These are phyloP conservation scores for Sclerotinia nivalis DNA, from an alignment of 2,329 filamentous ascomycete species.

Conservation along the genomic window DNA sequence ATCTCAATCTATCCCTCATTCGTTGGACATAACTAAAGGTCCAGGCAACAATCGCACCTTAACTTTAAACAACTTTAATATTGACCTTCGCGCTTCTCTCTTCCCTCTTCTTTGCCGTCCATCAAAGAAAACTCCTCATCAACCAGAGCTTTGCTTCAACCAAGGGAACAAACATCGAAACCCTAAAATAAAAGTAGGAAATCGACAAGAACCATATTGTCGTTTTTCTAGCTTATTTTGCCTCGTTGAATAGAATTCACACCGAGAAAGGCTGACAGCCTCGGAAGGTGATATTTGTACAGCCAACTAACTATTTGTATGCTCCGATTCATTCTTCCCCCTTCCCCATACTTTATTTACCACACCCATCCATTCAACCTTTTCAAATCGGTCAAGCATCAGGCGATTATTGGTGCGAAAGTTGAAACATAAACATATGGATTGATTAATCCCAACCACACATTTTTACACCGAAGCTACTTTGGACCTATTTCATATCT, in stretches of 20 bases:
- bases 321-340: not conserved
- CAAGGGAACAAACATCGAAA: not conserved
- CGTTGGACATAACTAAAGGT: not conserved
- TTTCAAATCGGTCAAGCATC: not conserved
- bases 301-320: not conserved
- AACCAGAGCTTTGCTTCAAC: not conserved
- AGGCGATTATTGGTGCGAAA: conserved; percentile 9
- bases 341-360: conserved; percentile 1
- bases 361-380: not conserved
- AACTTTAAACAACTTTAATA: not conserved
- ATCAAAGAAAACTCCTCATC: not conserved
- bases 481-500: conserved; percentile 11
- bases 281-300: not conserved
- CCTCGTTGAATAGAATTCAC: not conserved
- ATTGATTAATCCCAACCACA: conserved; percentile 9
- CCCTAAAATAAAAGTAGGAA: not conserved
- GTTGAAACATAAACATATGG: not conserved
- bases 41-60: conserved; percentile 17
- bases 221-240: not conserved
- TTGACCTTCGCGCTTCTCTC: conserved; percentile 8
- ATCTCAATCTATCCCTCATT: not conserved
- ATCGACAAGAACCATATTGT: not conserved
- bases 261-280: conserved; percentile 10
- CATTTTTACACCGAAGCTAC: conserved; percentile 16
- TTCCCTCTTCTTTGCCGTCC: not conserved